Evolutionary conservation across 2,329 filamentous ascomycete species (phyloP).

Genomic region (Pleomassaria siparia): DNA sequence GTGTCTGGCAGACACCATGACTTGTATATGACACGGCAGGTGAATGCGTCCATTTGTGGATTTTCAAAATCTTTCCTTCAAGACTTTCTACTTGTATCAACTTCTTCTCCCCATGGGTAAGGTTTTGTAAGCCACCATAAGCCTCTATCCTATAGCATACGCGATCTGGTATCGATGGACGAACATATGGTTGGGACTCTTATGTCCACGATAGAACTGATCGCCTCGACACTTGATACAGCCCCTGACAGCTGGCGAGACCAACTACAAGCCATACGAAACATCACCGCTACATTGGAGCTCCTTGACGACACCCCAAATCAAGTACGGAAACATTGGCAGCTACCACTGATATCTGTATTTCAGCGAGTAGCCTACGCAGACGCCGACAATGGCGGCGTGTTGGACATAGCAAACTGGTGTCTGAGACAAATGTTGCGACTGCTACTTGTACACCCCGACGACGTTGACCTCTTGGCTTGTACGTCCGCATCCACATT

Average conservation of each 20-base stretch:
- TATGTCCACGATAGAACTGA: slow-evolving; percentile 32
- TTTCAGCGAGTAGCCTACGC: slow-evolving; percentile 55
- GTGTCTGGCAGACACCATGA: slow-evolving; percentile 5
- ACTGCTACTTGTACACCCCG: slow-evolving; percentile 48
- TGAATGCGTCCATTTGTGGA: not conserved
- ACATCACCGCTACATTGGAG: slow-evolving; percentile 19
- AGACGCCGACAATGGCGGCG: slow-evolving; percentile 50
- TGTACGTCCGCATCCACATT: slow-evolving; percentile 33
- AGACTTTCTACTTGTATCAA: not conserved
- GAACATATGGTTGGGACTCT: slow-evolving; percentile 13
- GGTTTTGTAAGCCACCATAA: not conserved
- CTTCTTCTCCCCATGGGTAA: not conserved
- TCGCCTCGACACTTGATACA: slow-evolving; percentile 35
- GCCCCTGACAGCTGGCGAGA: slow-evolving; percentile 35
- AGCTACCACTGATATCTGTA: slow-evolving; percentile 38
- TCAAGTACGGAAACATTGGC: slow-evolving; percentile 20
- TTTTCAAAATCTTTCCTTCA: not conserved
- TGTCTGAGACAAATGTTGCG: slow-evolving; percentile 52
- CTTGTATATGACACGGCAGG: slow-evolving; percentile 2
- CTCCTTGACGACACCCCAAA: slow-evolving; percentile 18
- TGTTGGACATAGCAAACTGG: slow-evolving; percentile 53
- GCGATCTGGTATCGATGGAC: slow-evolving; percentile 16
- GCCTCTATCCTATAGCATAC: not conserved
- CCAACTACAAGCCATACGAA: slow-evolving; percentile 23
- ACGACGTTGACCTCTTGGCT: slow-evolving; percentile 46